phyloP scores from a whole-genome alignment of 140 eudicot species.

The Bidens hawaiensis region DNA sequence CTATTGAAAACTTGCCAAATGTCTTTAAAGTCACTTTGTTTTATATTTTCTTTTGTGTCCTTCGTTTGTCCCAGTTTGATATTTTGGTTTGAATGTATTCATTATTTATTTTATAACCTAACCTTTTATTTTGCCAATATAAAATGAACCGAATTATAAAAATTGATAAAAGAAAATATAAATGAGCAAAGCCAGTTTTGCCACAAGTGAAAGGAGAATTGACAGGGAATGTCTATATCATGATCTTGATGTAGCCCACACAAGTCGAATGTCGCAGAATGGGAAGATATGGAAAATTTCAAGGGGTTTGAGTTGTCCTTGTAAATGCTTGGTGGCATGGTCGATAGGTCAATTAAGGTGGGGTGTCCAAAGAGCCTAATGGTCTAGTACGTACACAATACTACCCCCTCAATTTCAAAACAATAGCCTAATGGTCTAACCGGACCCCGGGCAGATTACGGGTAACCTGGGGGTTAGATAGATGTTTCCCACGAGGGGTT shows the following conservation, averaged over 20 bases:
- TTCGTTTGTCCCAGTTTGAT: too few species aligned
- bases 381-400: neutral
- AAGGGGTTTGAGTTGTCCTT: constrained; percentile 24
- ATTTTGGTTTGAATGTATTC: too few species aligned
- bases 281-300: constrained; percentile 21
- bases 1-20: too few species aligned
- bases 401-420: neutral
- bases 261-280: constrained; percentile 20
- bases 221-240: neutral
- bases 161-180: too few species aligned
- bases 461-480: too few species aligned
- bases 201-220: neutral
- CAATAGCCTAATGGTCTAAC: neutral
- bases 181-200: neutral
- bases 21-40: too few species aligned
- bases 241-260: constrained; percentile 26
- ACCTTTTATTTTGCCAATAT: too few species aligned
- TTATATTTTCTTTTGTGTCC: too few species aligned
- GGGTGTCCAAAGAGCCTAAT: constrained; percentile 25
- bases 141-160: neutral
- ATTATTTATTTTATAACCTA: too few species aligned
- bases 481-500: too few species aligned
- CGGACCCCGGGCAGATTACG: too few species aligned
- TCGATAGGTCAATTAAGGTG: constrained; percentile 57
- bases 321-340: constrained; percentile 23